Base-by-base conservation (phyloP, 441 rosid species). In the Rhodomyrtus psidioides region DNA sequence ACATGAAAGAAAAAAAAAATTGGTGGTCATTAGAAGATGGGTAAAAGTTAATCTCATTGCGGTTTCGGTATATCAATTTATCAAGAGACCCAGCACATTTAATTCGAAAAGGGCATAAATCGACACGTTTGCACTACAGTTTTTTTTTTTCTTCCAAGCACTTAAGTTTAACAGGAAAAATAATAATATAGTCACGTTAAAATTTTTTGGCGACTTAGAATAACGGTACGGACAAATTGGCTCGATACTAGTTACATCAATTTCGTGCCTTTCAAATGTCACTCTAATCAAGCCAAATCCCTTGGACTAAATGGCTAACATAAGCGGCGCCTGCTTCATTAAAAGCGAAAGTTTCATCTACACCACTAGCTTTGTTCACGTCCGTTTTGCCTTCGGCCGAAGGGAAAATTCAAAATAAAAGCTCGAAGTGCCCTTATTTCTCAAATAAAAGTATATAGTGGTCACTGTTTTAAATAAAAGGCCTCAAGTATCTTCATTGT, bases 391-490 rank as follows among this genome's bases (percentile, higher is more conserved):
- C 3, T 4, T 49, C 13, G 4, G 12, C 53, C 3, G 14, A 49
- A 49, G 53, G 4, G 53, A 12, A 49, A 49, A 49, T 49, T 49
- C 49, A 46, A 46, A 46, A 8, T 46, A 46, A 46, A 44, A 6
- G 8, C 9, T 7, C 7, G 46, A 44, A 44, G 9, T 9, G 49
- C 2, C 49, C 9, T 46, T 46, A n/a, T n/a, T n/a, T n/a, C n/a
- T n/a, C n/a, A n/a, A n/a, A n/a, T n/a, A 46, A 46, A 0, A 4
- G 12, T 4, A 1, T 46, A 2, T 0, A 8, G 49, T 9, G 2
- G 9, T 7, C 8, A 9, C 8, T 10, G 12, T 46, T 9, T 46
- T 8, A 46, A 46, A 46, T 8, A 46, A 46, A 34, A 34, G n/a
- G n/a, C n/a, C n/a, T 34, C 34, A 34, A 34, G 34, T 34, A 4